Conservation (phyloP, 352 stramenopile species). For the Phytophthora palmivora region DNA sequence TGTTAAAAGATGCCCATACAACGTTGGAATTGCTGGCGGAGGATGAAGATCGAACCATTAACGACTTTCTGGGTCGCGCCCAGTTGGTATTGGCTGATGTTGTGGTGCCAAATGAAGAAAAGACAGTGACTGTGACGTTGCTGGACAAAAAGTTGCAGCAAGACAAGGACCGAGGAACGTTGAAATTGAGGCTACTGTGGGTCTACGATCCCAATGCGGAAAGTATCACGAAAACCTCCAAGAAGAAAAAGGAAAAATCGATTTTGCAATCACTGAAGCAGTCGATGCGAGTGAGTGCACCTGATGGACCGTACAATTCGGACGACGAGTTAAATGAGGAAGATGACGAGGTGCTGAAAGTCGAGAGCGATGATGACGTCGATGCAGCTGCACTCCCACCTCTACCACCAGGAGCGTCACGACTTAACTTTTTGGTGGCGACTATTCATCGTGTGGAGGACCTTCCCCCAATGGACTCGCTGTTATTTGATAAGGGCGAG, state of each 20-base stretch:
- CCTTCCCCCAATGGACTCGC: slow-evolving; percentile 64
- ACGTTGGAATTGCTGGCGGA: slow-evolving; percentile 70
- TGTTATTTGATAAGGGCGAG: slow-evolving; percentile 57
- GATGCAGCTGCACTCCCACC: slow-evolving; percentile 31
- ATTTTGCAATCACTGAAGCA: slow-evolving; percentile 61
- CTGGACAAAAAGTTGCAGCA: slow-evolving; percentile 59
- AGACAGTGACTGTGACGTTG: slow-evolving; percentile 51
- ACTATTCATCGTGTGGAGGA: slow-evolving; percentile 74
- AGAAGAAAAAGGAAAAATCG: slow-evolving; percentile 55
- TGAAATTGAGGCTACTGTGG: slow-evolving; percentile 65
- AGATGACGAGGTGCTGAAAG: slow-evolving; percentile 45
- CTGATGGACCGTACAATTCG: slow-evolving; percentile 49
- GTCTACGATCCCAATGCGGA: slow-evolving; percentile 57
- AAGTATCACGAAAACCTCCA: slow-evolving; percentile 44
- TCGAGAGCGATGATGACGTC: slow-evolving; percentile 33
- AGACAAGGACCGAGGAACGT: slow-evolving; percentile 64
- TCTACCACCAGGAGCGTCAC: slow-evolving; percentile 48
- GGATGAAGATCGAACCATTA: slow-evolving; percentile 73
- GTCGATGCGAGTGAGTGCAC: slow-evolving; percentile 49
- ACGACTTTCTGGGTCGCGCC: slow-evolving; percentile 74
- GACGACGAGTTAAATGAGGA: slow-evolving; percentile 62
- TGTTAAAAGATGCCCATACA: slow-evolving; percentile 48
- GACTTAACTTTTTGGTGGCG: slow-evolving; percentile 59
- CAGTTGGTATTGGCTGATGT: slow-evolving; percentile 59
- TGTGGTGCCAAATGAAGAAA: slow-evolving; percentile 55